Conservation (phyloP, 2,329 filamentous ascomycete genomes). For the Talaromyces sp. region DNA sequence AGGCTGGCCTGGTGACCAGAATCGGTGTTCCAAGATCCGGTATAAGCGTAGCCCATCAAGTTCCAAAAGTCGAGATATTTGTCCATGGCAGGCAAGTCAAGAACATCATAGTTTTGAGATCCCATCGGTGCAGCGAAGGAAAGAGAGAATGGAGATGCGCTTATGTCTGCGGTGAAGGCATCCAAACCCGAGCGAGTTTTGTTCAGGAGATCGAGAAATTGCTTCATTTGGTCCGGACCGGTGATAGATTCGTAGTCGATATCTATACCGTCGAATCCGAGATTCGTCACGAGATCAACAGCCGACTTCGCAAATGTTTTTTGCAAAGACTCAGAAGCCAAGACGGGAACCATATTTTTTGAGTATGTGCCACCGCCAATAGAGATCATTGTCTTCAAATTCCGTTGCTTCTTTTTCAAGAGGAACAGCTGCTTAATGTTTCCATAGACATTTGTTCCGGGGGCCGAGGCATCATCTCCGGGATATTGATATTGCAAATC, state of each 20-base stretch:
- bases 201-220: conserved; percentile 2
- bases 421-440: conserved; percentile 28
- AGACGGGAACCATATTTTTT: conserved; percentile 64
- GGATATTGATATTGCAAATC: conserved; percentile 6
- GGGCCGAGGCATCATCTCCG: background rate
- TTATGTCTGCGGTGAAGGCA: background rate
- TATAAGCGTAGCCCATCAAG: conserved; percentile 77
- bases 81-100: conserved; percentile 42
- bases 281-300: conserved; percentile 67
- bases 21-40: conserved; percentile 5
- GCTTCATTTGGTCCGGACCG: background rate
- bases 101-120: conserved; percentile 38
- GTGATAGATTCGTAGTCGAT: conserved; percentile 33
- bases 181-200: conserved; percentile 1
- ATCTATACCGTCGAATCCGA: conserved; percentile 57
- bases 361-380: conserved; percentile 79
- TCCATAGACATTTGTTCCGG: conserved; percentile 5
- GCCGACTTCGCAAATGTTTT: conserved; percentile 61
- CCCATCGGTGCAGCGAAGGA: conserved; percentile 22
- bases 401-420: conserved; percentile 68
- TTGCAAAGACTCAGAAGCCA: conserved; percentile 53
- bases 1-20: conserved; percentile 3
- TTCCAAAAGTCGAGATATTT: conserved; percentile 47
- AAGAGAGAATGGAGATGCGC: conserved; percentile 16
- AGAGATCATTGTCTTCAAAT: conserved; percentile 73